Percentiles rank a stretch among this genome's conserved stretches.
Evolutionary conservation across 495 filamentous ascomycete species (phyloP).

Genomic region (Aspergillus nidulans): DNA sequence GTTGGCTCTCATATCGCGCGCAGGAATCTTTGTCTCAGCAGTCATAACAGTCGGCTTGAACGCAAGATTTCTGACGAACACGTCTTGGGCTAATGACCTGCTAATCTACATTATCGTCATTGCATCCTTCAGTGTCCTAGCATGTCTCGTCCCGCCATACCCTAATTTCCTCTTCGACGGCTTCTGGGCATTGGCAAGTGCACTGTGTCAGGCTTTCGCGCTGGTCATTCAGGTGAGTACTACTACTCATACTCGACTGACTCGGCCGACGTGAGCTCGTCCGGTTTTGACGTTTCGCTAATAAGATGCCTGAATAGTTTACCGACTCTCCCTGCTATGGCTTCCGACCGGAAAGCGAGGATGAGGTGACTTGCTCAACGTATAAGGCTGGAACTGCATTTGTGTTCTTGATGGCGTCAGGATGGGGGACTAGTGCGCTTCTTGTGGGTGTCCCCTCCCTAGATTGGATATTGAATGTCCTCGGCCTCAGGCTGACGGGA

Average conservation of each 20-base stretch:
- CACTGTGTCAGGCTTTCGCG: slow-evolving; percentile 1
- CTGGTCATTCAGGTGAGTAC: slow-evolving; percentile 4
- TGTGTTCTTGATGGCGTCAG: not conserved
- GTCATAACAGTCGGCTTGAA: slow-evolving; percentile 5
- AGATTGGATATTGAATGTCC: too few relatives aligned
- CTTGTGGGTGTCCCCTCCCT: not conserved
- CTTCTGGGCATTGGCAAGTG: not conserved
- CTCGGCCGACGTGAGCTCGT: too few relatives aligned
- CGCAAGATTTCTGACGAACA: not conserved
- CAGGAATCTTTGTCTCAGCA: not conserved
- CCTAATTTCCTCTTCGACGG: slow-evolving; percentile 9
- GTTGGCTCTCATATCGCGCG: not conserved
- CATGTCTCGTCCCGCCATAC: slow-evolving; percentile 4
- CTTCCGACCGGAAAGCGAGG: not conserved
- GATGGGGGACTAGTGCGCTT: slow-evolving; percentile 1
- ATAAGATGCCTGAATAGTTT: not conserved
- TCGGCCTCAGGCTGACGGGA: not conserved
- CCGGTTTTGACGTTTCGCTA: not conserved
- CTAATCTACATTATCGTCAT: slow-evolving; percentile 4
- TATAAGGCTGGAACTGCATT: slow-evolving; percentile 13
- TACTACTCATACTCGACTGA: not conserved
- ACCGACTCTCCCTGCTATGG: slow-evolving; percentile 8
- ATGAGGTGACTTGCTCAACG: not conserved
- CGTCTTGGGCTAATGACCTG: not conserved
- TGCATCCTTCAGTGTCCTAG: not conserved